Conservation (phyloP, 441 rosid species). For the Raphanus hybrid region DNA sequence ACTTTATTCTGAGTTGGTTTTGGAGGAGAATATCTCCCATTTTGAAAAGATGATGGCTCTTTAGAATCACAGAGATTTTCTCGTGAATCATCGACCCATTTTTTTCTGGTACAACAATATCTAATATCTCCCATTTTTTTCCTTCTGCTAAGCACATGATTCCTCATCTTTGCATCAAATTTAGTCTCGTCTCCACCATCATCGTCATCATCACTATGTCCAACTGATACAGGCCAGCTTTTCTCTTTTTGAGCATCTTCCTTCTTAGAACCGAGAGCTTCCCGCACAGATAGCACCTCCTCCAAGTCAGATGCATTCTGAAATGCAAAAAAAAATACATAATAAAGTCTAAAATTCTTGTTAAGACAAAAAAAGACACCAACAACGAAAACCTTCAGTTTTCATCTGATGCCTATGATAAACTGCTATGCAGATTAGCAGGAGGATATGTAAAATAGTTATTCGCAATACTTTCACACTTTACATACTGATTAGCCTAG, state of each 20-base stretch:
- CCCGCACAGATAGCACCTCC: constrained; percentile 77
- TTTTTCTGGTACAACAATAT: too few relatives aligned
- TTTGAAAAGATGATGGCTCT: too few relatives aligned
- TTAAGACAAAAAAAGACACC: constrained; percentile 9
- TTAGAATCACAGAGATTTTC: too few relatives aligned
- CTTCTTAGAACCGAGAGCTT: constrained; percentile 72
- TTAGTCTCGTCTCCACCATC: constrained; percentile 61
- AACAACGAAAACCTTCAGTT: not conserved
- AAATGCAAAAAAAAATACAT: constrained; percentile 32
- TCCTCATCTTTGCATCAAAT: constrained; percentile 53
- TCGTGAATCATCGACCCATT: too few relatives aligned
- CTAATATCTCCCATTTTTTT: too few relatives aligned
- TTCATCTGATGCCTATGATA: constrained; percentile 3
- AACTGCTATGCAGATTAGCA: not conserved
- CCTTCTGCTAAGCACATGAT: too few relatives aligned
- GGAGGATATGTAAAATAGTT: constrained; percentile 1
- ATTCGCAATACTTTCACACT: not conserved
- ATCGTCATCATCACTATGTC: constrained; percentile 49
- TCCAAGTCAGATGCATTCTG: constrained; percentile 62
- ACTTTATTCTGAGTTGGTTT: constrained; percentile 54
- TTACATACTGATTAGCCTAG: constrained; percentile 16
- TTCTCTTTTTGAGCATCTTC: constrained; percentile 53
- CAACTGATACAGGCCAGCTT: constrained; percentile 46
- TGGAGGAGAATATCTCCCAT: too few relatives aligned
- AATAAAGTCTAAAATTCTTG: not conserved